phyloP scores from a whole-genome alignment of 192 early-diverging fungal species.

The Backusella parvicylindrica region DNA sequence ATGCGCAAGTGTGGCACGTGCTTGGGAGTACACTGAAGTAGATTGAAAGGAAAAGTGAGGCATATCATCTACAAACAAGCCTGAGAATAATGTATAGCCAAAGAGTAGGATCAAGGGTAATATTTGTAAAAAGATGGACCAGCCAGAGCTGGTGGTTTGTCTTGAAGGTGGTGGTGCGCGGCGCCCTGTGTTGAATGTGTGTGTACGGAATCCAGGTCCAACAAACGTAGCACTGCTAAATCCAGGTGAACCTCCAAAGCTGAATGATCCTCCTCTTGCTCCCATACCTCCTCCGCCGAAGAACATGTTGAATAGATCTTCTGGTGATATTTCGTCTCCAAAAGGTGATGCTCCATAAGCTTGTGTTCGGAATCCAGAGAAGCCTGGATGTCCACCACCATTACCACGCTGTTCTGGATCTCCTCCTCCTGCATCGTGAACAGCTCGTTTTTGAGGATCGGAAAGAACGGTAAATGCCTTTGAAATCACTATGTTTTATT shows the following conservation, averaged over 20 bases:
- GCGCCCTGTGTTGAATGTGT: conserved; percentile 27
- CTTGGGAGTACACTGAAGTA: conserved; percentile 43
- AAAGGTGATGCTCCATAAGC: conserved; percentile 20
- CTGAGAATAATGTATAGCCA: conserved; percentile 68
- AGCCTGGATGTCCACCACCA: conserved; percentile 36
- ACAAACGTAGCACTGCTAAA: conserved; percentile 48
- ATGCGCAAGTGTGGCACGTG: conserved; percentile 54
- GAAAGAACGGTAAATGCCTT: conserved; percentile 89
- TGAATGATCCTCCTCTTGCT: conserved; percentile 42
- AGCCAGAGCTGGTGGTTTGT: conserved; percentile 36
- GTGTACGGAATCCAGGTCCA: conserved; percentile 62
- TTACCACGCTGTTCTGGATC: conserved; percentile 57
- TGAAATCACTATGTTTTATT: conserved; percentile 63
- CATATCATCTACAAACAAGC: conserved; percentile 47
- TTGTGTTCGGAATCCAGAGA: conserved; percentile 34
- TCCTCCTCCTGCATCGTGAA: conserved; percentile 84
- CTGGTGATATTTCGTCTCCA: conserved; percentile 81
- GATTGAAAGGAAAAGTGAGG: conserved; percentile 65
- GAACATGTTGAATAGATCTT: conserved; percentile 97
- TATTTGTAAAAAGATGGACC: conserved; percentile 63
- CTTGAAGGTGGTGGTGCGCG: conserved; percentile 43
- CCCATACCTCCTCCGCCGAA: conserved; percentile 65
- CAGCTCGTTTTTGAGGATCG: conserved; percentile 77
- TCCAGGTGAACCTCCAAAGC: conserved; percentile 31
- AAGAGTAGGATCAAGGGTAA: conserved; percentile 78